phyloP scores from a whole-genome alignment of 129 eudicot genomes.

The Gnaphalium uliginosum region DNA sequence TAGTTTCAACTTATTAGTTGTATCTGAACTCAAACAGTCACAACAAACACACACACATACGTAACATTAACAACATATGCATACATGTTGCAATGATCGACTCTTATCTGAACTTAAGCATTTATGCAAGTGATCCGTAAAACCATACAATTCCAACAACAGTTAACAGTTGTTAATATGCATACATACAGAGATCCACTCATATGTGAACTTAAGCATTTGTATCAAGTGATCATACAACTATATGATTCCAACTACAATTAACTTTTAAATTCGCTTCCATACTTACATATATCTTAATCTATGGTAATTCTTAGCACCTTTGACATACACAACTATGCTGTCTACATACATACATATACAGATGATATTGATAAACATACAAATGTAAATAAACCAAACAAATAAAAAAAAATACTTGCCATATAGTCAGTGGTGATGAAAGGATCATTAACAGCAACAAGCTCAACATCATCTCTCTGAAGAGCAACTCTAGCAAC shows the following conservation, averaged over 20 bases:
- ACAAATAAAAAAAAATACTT: background rate
- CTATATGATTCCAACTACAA: too few species aligned
- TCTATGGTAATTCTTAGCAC: background rate
- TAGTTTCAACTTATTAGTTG: constrained; percentile 3
- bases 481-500: constrained; percentile 80
- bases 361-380: background rate
- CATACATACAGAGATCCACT: background rate
- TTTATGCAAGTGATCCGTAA: background rate
- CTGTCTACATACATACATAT: background rate
- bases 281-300: too few species aligned
- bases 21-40: background rate
- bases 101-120: background rate
- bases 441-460: constrained; percentile 89
- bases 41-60: background rate
- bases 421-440: constrained; percentile 89
- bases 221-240: background rate
- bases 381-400: background rate
- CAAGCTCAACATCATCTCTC: constrained; percentile 89
- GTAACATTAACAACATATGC: too few species aligned
- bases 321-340: background rate
- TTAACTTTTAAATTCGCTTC: too few species aligned
- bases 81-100: too few species aligned
- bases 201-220: too few species aligned
- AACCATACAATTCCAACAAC: too few species aligned
- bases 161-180: background rate